These are phyloP conservation scores for Fusarium fracticaudum DNA, from an alignment of 2,329 filamentous ascomycete genomes.

Conservation along the genomic window DNA sequence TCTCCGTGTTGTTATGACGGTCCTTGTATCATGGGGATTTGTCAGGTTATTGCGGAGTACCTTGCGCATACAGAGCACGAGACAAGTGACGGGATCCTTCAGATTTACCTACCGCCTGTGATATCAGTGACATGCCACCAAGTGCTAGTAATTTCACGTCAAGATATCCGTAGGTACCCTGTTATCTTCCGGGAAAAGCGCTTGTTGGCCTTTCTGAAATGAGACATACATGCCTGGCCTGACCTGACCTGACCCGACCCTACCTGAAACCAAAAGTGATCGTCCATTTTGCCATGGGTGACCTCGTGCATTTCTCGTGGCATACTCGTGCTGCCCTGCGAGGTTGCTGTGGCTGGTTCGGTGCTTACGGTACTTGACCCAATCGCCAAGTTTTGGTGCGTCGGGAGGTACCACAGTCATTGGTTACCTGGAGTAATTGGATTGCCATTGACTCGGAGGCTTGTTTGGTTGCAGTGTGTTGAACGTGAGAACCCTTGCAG, in stretches of 20 bases:
- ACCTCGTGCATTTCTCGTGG: slow-evolving; percentile 32
- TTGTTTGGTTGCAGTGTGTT: slow-evolving; percentile 1
- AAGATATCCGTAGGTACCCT: neutral
- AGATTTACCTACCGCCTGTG: neutral
- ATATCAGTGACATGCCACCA: slow-evolving; percentile 1
- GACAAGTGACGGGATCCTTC: neutral
- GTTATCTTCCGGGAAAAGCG: slow-evolving; percentile 21
- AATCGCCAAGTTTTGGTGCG: slow-evolving; percentile 9
- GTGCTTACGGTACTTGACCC: slow-evolving; percentile 14
- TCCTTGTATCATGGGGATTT: neutral
- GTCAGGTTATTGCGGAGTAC: neutral
- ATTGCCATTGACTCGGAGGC: slow-evolving; percentile 19
- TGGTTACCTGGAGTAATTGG: neutral
- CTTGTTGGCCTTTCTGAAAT: slow-evolving; percentile 3
- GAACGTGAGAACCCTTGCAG: slow-evolving; percentile 25
- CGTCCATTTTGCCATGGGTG: slow-evolving; percentile 15
- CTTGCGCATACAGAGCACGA: neutral
- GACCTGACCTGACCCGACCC: neutral
- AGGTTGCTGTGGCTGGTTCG: neutral
- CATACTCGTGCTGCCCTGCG: slow-evolving; percentile 11
- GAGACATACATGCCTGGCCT: neutral
- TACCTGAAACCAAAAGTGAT: slow-evolving; percentile 17
- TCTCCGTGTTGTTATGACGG: neutral
- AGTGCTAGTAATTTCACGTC: neutral
- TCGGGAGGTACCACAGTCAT: slow-evolving; percentile 1